A percentile compares a stretch with the other conserved stretches of the same genome.
Evolutionary conservation across 805 yeast genomes (phyloP).

Genomic region (Yamadazyma scolyti): DNA sequence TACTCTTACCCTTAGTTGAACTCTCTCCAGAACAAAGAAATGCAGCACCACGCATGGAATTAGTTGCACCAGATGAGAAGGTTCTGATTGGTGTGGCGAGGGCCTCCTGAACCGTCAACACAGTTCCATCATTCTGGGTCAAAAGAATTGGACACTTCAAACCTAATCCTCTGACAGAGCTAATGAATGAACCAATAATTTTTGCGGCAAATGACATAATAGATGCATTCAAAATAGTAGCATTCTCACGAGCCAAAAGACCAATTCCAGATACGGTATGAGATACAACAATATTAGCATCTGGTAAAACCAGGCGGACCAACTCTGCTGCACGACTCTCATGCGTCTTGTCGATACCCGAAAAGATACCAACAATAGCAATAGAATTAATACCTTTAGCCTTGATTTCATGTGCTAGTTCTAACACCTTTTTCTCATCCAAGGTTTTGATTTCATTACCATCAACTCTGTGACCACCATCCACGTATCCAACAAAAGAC

Average conservation of each 20-base stretch:
- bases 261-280: constrained; percentile 43
- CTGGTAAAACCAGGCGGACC: constrained; percentile 15
- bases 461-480: constrained; percentile 43
- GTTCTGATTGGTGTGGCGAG: constrained; percentile 41
- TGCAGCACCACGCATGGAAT: constrained; percentile 47
- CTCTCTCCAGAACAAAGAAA: constrained; percentile 25
- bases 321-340: constrained; percentile 32
- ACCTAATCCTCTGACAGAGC: constrained; percentile 33
- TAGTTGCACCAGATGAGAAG: constrained; percentile 48
- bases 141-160: constrained; percentile 35
- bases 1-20: constrained; percentile 4
- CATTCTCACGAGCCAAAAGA: constrained; percentile 44
- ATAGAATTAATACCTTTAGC: constrained; percentile 28
- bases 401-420: constrained; percentile 28
- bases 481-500: constrained; percentile 31
- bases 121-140: constrained; percentile 50
- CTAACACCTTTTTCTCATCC: constrained; percentile 23
- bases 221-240: constrained; percentile 45
- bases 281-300: constrained; percentile 34
- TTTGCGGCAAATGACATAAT: constrained; percentile 39
- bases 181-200: constrained; percentile 35
- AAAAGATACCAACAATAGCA: constrained; percentile 40
- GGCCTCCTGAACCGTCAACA: constrained; percentile 37
- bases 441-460: constrained; percentile 34
- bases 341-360: constrained; percentile 35